These are phyloP conservation scores for Pyrus betulifolia DNA, from an alignment of 306 rosid species.

Conservation along the genomic window DNA sequence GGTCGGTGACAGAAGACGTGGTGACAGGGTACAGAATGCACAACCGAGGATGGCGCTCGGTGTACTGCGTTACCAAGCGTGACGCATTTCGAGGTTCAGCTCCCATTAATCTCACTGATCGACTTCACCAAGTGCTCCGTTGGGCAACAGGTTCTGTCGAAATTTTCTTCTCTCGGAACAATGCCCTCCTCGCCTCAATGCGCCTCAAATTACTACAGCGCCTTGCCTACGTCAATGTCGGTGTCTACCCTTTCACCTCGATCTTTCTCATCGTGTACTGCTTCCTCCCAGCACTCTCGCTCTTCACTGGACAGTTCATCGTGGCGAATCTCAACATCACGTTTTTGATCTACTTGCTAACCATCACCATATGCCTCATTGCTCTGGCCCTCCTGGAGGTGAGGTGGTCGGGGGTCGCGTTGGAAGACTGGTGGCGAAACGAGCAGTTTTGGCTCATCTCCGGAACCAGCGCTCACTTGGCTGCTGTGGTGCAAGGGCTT, in stretches of 20 bases:
- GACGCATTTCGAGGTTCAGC: slow-evolving; percentile 53
- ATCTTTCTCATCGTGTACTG: slow-evolving; percentile 47
- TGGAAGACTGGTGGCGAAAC: slow-evolving; percentile 57
- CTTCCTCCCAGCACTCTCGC: slow-evolving; percentile 55
- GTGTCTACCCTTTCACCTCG: slow-evolving; percentile 50
- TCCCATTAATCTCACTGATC: slow-evolving; percentile 48
- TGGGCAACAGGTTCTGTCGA: slow-evolving; percentile 58
- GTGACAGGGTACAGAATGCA: slow-evolving; percentile 55
- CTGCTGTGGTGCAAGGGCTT: slow-evolving; percentile 44
- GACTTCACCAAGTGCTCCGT: slow-evolving; percentile 53
- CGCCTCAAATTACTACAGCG: slow-evolving; percentile 38
- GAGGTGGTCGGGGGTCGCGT: slow-evolving; percentile 43
- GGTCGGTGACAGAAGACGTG: slow-evolving; percentile 49
- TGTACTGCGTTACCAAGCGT: slow-evolving; percentile 44
- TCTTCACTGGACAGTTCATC: slow-evolving; percentile 41
- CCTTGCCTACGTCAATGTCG: slow-evolving; percentile 41
- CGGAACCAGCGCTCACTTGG: slow-evolving; percentile 47
- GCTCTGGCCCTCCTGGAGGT: slow-evolving; percentile 37
- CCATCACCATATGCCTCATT: slow-evolving; percentile 33
- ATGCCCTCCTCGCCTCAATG: slow-evolving; percentile 30
- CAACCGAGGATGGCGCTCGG: slow-evolving; percentile 49
- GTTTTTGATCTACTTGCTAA: slow-evolving; percentile 34
- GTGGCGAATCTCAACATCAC: slow-evolving; percentile 27
- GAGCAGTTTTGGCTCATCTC: slow-evolving; percentile 57
- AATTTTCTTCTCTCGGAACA: slow-evolving; percentile 50